These are phyloP conservation scores for Aplosporella prunicola DNA, from an alignment of 2,329 filamentous ascomycete genomes.

Conservation along the genomic window DNA sequence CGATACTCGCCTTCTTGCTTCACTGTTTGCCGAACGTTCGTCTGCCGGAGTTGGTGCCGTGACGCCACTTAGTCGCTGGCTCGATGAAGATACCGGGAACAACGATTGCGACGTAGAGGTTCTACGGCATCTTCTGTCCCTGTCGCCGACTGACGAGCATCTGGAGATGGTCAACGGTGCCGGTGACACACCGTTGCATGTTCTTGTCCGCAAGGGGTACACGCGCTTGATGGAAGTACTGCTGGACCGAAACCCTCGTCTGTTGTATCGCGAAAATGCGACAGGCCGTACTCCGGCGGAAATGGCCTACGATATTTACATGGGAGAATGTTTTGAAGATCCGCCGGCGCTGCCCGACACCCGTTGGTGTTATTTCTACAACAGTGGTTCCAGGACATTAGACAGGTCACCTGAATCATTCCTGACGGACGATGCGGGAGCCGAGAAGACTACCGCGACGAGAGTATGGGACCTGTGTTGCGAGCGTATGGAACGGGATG, in stretches of 20 bases:
- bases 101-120: not conserved
- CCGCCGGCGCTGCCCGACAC: conserved; percentile 11
- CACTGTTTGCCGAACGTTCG: conserved; percentile 52
- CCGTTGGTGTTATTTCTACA: not conserved
- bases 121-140: conserved; percentile 22
- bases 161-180: conserved; percentile 52
- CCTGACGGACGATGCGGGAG: conserved; percentile 8
- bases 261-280: conserved; percentile 64
- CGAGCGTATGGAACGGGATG: conserved; percentile 18
- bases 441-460: conserved; percentile 11
- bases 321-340: conserved; percentile 25
- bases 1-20: conserved; percentile 45
- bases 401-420: conserved; percentile 16
- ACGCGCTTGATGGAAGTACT: conserved; percentile 36
- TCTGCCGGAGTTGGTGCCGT: conserved; percentile 42
- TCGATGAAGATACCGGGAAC: conserved; percentile 1
- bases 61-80: conserved; percentile 51
- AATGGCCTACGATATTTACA: conserved; percentile 49
- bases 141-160: conserved; percentile 39
- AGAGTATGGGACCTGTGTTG: conserved; percentile 31
- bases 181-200: conserved; percentile 58
- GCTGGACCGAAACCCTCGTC: conserved; percentile 46
- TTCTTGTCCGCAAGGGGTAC: conserved; percentile 36
- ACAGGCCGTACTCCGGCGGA: conserved; percentile 67
- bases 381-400: conserved; percentile 11